Percentiles rank a stretch among this genome's conserved stretches.
phyloP scores from a whole-genome alignment of 2,329 filamentous ascomycete genomes.

The Microcyclosporella mali region DNA sequence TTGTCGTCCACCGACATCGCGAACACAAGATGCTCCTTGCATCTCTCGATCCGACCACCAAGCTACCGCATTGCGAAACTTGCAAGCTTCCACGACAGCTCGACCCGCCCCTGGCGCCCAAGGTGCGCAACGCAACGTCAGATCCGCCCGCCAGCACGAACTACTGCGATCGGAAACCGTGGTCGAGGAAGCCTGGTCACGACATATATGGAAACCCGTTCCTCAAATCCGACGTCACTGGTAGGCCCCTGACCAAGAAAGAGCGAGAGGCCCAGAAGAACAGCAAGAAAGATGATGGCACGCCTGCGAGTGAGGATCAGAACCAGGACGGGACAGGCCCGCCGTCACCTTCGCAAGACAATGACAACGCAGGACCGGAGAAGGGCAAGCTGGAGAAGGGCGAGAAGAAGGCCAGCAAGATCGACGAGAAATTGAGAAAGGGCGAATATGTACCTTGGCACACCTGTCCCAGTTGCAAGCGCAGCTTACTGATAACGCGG shows the following conservation, averaged over 20 bases:
- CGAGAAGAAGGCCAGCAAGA: slow-evolving; percentile 38
- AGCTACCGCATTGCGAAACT: slow-evolving; percentile 65
- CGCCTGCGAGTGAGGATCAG: slow-evolving; percentile 40
- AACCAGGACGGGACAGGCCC: slow-evolving; percentile 30
- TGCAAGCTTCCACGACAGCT: slow-evolving; percentile 70
- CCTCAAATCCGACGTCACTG: slow-evolving; percentile 59
- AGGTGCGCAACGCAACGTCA: slow-evolving; percentile 27
- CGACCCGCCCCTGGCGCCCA: slow-evolving; percentile 56
- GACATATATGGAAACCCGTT: slow-evolving; percentile 81
- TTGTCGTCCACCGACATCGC: slow-evolving; percentile 67
- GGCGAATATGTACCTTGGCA: slow-evolving; percentile 50
- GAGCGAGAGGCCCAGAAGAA: slow-evolving; percentile 59
- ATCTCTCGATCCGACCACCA: slow-evolving; percentile 63
- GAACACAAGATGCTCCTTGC: slow-evolving; percentile 74
- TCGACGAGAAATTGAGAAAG: slow-evolving; percentile 42
- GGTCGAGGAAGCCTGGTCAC: slow-evolving; percentile 67
- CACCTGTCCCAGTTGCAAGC: slow-evolving; percentile 55
- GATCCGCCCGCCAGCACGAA: slow-evolving; percentile 43
- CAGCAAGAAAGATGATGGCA: slow-evolving; percentile 41
- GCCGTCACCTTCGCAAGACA: slow-evolving; percentile 26
- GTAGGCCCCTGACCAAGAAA: slow-evolving; percentile 57
- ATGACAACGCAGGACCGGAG: slow-evolving; percentile 22
- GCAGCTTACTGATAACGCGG: slow-evolving; percentile 55
- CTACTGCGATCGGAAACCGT: slow-evolving; percentile 75
- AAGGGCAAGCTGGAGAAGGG: slow-evolving; percentile 40